Evolutionary conservation across 805 yeast species (phyloP).

Genomic region (Candida railenensis): DNA sequence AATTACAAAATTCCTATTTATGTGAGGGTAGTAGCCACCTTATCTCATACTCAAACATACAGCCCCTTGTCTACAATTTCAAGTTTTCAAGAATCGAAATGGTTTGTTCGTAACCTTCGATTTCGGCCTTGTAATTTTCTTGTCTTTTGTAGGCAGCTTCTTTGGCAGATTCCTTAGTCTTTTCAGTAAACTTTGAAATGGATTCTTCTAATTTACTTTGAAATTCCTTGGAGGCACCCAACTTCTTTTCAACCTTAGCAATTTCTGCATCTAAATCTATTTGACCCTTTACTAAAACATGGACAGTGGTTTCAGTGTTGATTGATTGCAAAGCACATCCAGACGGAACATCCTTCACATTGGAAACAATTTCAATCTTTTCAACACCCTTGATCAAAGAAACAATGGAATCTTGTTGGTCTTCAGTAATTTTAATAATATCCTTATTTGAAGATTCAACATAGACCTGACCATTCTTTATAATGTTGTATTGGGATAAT

Average conservation of each 20-base stretch:
- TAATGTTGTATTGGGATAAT: constrained; percentile 83
- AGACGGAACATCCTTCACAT: constrained; percentile 62
- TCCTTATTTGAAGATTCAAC: constrained; percentile 64
- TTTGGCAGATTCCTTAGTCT: constrained; percentile 81
- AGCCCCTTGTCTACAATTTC: constrained; percentile 54
- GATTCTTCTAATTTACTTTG: constrained; percentile 67
- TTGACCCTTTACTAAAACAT: constrained; percentile 89
- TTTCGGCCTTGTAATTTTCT: constrained; percentile 77
- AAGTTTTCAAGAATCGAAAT: constrained; percentile 80
- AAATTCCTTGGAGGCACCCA: constrained; percentile 60
- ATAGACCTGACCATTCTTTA: constrained; percentile 83
- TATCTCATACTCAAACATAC: no score
- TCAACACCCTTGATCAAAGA: constrained; percentile 91
- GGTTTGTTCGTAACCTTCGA: constrained; percentile 85
- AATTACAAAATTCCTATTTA: no score
- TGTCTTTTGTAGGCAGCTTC: constrained; percentile 68
- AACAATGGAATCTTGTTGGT: constrained; percentile 83
- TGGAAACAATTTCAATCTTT: constrained; percentile 61
- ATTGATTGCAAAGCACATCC: constrained; percentile 90
- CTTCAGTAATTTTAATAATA: constrained; percentile 51
- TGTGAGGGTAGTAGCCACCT: no score
- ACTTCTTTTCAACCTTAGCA: constrained; percentile 74
- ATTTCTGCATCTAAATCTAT: constrained; percentile 92
- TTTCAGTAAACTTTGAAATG: constrained; percentile 78
- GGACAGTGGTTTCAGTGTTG: constrained; percentile 78